Evolutionary conservation across 306 rosid species (phyloP).

Genomic region (Quercus glauca): DNA sequence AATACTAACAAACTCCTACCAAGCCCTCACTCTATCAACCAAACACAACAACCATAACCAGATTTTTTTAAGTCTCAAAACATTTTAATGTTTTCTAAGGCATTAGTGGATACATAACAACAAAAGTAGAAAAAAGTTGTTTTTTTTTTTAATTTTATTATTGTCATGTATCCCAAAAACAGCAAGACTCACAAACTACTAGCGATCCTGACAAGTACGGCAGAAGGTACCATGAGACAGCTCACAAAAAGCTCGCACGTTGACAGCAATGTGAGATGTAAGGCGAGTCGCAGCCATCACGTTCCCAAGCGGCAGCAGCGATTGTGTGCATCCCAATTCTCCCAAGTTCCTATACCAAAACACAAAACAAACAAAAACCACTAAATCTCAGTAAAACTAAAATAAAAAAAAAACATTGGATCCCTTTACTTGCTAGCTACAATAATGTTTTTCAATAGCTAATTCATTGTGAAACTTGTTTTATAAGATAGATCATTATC

Average conservation of each 20-base stretch:
- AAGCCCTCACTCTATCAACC: conserved; percentile 29
- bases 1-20: conserved; percentile 40
- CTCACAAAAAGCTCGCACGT: conserved; percentile 71
- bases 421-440: not conserved
- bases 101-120: conserved; percentile 2
- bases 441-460: not conserved
- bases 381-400: not conserved
- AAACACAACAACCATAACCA: conserved; percentile 27
- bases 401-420: not conserved
- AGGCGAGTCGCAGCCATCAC: conserved; percentile 42
- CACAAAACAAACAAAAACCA: not conserved
- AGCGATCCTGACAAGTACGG: conserved; percentile 99
- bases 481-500: not conserved
- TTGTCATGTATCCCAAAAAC: conserved; percentile 56
- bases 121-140: not conserved
- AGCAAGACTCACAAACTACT: conserved; percentile 98
- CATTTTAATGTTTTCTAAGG: not conserved
- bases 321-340: conserved; percentile 72
- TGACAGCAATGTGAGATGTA: conserved; percentile 63
- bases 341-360: conserved; percentile 60
- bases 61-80: not conserved
- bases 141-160: conserved; percentile 9
- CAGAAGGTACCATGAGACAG: conserved; percentile 96
- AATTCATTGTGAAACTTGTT: too few relatives aligned
- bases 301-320: conserved; percentile 57